Base-by-base conservation (phyloP, 345 rosid genomes). In the Boechera stricta region DNA sequence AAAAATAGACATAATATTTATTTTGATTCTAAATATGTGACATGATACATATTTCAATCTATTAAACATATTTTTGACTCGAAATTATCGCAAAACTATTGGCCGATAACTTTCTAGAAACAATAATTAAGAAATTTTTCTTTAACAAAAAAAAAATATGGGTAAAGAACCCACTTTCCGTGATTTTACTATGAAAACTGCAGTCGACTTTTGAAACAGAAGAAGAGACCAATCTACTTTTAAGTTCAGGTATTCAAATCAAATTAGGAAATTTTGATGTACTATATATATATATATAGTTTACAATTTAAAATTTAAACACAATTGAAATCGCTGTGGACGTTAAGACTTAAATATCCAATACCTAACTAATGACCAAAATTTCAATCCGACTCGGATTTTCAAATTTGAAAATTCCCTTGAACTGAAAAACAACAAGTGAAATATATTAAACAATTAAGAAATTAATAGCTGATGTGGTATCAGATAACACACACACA, bases 341-440 rank as follows among this genome's bases (percentile, higher is more conserved):
- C 53, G 76, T 49, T 56, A 71, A 77, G 72, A 64, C 80, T 56
- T 64, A 54, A 38, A 71, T 71, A 71, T 70, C 61, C 36, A 64
- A 13, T 45, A 77, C 76, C 72, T 61, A 77, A 77, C 76, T 56
- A 64, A 63, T 70, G 61, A 71, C 80, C 54, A 38, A 28, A 56
- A n/a, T 47, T 36, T 63, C 60, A 70, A 28, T 44, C 70, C 21
- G 45, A 71, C 59, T 69, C 32, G 1, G 13, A 65, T 54, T 54
- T 63, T 71, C 60, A 70, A 35, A 53, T n/a, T 47, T 26, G 33
- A 36, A 71, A 39, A 9, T 10, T 26, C 10, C 57, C 67, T 58
- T 56, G 21, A 77, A 70, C 66, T 64, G 56, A 55, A 42, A 55
- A 18, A 77, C 53, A 70, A 42, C 45, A 41, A 42, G 9, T 69